Evolutionary conservation across 1,139 yeast species (phyloP).

Genomic region (Lodderomyces oxycetoniae): DNA sequence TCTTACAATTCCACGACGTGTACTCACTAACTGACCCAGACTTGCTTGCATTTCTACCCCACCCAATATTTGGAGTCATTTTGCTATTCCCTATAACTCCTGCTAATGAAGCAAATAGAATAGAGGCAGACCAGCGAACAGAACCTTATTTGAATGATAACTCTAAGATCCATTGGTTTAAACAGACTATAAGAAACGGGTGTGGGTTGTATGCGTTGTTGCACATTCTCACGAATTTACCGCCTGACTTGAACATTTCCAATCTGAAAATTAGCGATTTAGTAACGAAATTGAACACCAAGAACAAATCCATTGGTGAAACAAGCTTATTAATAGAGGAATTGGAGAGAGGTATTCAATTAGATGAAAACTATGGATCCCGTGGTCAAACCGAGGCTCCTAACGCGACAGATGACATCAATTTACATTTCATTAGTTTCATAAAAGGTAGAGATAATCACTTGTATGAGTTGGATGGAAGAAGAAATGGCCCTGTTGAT

Average conservation of each 20-base stretch:
- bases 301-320: conserved; percentile 28
- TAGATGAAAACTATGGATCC: conserved; percentile 57
- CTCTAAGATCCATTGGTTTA: conserved; percentile 54
- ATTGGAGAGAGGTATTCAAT: conserved; percentile 41
- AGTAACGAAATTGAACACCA: conserved; percentile 20
- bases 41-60: conserved; percentile 69
- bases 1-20: conserved; percentile 70
- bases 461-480: conserved; percentile 83
- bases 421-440: conserved; percentile 76
- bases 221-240: conserved; percentile 68
- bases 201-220: conserved; percentile 90
- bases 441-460: conserved; percentile 55
- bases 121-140: conserved; percentile 24
- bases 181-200: conserved; percentile 82
- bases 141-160: conserved; percentile 17
- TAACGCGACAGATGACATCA: conserved; percentile 54
- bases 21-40: conserved; percentile 81
- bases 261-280: conserved; percentile 31
- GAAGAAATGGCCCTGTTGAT: conserved; percentile 72
- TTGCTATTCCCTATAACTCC: conserved; percentile 76
- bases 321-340: conserved; percentile 43
- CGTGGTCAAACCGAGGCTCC: conserved; percentile 84
- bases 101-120: conserved; percentile 51
- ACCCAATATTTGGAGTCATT: conserved; percentile 73
- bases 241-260: conserved; percentile 37